Percentiles rank a stretch among this genome's conserved stretches.
These are phyloP conservation scores for Debaryomyces nepalensis DNA, from an alignment of 1,139 yeast species.

Conservation along the genomic window DNA sequence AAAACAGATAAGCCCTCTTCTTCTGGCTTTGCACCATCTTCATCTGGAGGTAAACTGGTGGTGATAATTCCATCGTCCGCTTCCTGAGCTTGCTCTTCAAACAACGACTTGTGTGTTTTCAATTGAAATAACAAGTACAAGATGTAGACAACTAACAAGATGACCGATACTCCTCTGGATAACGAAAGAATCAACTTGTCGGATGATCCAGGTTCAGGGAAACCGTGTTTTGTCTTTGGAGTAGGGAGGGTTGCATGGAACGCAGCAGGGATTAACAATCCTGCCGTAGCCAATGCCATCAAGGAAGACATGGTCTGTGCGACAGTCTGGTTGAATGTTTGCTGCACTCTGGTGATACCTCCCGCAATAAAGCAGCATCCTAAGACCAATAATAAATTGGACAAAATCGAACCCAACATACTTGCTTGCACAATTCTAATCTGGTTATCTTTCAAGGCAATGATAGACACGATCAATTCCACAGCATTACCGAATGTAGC, in stretches of 20 bases:
- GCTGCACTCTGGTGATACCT: slow-evolving; percentile 84
- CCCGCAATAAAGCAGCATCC: slow-evolving; percentile 98
- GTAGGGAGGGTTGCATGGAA: slow-evolving; percentile 82
- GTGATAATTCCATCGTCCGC: slow-evolving; percentile 43
- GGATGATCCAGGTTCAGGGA: slow-evolving; percentile 46
- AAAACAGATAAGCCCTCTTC: slow-evolving; percentile 41
- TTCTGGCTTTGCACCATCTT: slow-evolving; percentile 34
- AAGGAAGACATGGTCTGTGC: slow-evolving; percentile 97
- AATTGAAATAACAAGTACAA: slow-evolving; percentile 86
- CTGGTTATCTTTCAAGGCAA: slow-evolving; percentile 85
- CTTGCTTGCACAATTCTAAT: slow-evolving; percentile 94
- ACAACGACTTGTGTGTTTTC: slow-evolving; percentile 72
- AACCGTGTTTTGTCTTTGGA: slow-evolving; percentile 40
- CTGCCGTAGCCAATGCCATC: slow-evolving; percentile 88
- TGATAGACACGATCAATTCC: slow-evolving; percentile 89
- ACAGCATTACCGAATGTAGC: slow-evolving; percentile 96
- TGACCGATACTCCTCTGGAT: slow-evolving; percentile 85
- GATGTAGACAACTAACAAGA: slow-evolving; percentile 76
- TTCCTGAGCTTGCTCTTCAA: slow-evolving; percentile 47
- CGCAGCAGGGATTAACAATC: slow-evolving; percentile 92
- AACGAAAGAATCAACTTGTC: slow-evolving; percentile 66
- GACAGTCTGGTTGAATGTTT: slow-evolving; percentile 90
- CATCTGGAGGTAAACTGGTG: slow-evolving; percentile 34
- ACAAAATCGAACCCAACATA: slow-evolving; percentile 91
- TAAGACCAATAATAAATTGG: slow-evolving; percentile 82